phyloP scores from a whole-genome alignment of 1,284 basidiomycete species.

The Leccinum laetum region DNA sequence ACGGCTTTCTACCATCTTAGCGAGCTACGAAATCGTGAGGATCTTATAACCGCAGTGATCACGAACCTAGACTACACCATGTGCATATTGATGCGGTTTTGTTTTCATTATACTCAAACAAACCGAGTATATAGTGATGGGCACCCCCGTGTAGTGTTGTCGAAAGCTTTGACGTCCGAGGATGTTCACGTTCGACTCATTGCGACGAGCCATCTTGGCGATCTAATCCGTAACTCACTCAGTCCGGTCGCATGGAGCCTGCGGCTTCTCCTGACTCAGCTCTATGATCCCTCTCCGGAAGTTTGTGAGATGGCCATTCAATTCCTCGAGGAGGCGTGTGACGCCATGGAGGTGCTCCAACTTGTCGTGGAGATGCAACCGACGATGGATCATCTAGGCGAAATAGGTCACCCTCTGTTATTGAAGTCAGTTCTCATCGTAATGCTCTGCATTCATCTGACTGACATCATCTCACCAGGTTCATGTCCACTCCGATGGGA shows the following conservation, averaged over 20 bases:
- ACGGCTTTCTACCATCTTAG: conserved; percentile 95
- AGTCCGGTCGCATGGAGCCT: conserved; percentile 83
- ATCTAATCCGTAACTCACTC: conserved; percentile 65
- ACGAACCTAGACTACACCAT: conserved; percentile 90
- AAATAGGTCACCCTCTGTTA: conserved; percentile 87
- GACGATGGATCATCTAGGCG: conserved; percentile 92
- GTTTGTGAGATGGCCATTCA: conserved; percentile 91
- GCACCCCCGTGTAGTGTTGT: conserved; percentile 88
- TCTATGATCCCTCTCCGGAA: conserved; percentile 91
- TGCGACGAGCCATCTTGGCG: conserved; percentile 88
- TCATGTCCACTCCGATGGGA: conserved; percentile 93
- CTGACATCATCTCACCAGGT: conserved; percentile 48
- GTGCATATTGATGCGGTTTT: conserved; percentile 45
- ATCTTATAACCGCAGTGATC: conserved; percentile 89
- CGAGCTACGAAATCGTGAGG: conserved; percentile 88
- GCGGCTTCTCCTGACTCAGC: conserved; percentile 88
- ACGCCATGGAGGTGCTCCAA: conserved; percentile 81
- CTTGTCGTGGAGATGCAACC: conserved; percentile 95
- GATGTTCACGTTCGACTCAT: conserved; percentile 88
- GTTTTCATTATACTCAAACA: neutral
- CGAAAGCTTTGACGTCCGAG: conserved; percentile 92
- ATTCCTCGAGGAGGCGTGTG: conserved; percentile 89
- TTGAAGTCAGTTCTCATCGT: conserved; percentile 61
- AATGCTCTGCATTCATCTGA: conserved; percentile 7
- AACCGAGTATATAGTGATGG: conserved; percentile 65